phyloP scores from a whole-genome alignment of 768 basidiomycete genomes.

The Paxillus ammoniavirescens region DNA sequence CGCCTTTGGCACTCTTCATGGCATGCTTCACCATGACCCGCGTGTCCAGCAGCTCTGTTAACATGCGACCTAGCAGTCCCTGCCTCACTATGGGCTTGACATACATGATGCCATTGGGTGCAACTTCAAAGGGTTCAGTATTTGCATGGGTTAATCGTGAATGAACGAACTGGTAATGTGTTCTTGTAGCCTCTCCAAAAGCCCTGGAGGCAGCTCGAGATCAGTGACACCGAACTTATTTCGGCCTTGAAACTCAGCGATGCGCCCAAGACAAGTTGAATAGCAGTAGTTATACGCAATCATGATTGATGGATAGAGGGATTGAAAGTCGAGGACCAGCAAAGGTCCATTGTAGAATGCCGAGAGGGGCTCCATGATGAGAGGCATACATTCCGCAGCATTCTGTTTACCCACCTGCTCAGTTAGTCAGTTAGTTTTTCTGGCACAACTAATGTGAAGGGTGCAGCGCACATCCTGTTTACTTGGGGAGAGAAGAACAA shows the following conservation, averaged over 20 bases:
- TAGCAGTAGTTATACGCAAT: constrained; percentile 98
- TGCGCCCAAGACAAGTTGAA: constrained; percentile 91
- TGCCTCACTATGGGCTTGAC: constrained; percentile 82
- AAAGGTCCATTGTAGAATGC: constrained; percentile 93
- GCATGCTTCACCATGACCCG: constrained; percentile 98
- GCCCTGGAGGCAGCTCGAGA: constrained; percentile 62
- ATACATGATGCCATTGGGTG: constrained; percentile 94
- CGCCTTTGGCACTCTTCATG: constrained; percentile 76
- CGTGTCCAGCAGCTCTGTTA: constrained; percentile 89
- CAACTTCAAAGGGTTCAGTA: constrained; percentile 50
- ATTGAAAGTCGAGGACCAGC: constrained; percentile 94
- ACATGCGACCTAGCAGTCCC: constrained; percentile 87
- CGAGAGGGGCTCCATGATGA: constrained; percentile 93
- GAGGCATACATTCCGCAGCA: constrained; percentile 92
- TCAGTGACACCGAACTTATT: constrained; percentile 88
- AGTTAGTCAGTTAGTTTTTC: background rate
- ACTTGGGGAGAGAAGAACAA: constrained; percentile 87
- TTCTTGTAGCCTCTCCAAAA: constrained; percentile 67
- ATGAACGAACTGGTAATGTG: constrained; percentile 66
- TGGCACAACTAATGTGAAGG: background rate
- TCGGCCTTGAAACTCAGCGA: constrained; percentile 81
- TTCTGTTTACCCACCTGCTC: constrained; percentile 90
- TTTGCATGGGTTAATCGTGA: background rate
- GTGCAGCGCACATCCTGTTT: constrained; percentile 66
- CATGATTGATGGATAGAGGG: constrained; percentile 96